Evolutionary conservation across 352 stramenopile species (phyloP), one percentile per base, ranked within the genome.

Genomic region (Globisporangium spinosum): DNA sequence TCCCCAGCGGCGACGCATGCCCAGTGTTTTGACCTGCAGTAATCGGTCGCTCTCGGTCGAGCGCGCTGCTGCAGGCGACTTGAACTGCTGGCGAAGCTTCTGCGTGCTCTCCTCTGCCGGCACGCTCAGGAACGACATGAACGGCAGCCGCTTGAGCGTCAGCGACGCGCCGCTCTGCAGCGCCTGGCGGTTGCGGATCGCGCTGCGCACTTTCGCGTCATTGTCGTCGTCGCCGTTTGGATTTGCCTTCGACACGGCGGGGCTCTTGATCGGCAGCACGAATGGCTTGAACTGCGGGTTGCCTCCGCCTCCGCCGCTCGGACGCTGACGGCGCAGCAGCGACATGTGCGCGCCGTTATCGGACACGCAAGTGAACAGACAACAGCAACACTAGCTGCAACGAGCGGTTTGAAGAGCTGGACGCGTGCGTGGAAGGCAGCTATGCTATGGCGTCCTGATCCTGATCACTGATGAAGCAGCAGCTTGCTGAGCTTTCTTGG

Each of bases 11-110:
- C 87, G 76, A 0, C 89, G 75, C 76, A 93, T 88, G 0, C 87
- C 89, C n/a, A 96, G 84, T 56, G 89, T 96, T 75, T 95, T 96
- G 56, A 89, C 80, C 17, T 87, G 77, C 59, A 95, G 64, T 58
- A 96, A 60, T 10, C 87, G 78, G 49, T 91, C 84, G 73, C 89
- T 96, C 70, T 95, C 87, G 22, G 71, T 71, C 12, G 89, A 81
- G n/a, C 85, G 80, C 8, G 77, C 76, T 2, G 74, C 69, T 9
- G 74, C 79, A 0, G 87, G 89, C 55, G 87, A 93, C 69, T 93
- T 92, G 74, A 96, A 96, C 25, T 77, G 81, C 49, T 83, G 76
- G 17, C 77, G 79, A 22, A 96, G 67, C 15, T 77, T 78, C 62
- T 88, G 75, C 23, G 82, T 77, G 22, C 79, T 76, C 25, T 82